Evolutionary conservation across 495 filamentous ascomycete genomes (phyloP).

Genomic region (Friedmanniomyces endolithicus): DNA sequence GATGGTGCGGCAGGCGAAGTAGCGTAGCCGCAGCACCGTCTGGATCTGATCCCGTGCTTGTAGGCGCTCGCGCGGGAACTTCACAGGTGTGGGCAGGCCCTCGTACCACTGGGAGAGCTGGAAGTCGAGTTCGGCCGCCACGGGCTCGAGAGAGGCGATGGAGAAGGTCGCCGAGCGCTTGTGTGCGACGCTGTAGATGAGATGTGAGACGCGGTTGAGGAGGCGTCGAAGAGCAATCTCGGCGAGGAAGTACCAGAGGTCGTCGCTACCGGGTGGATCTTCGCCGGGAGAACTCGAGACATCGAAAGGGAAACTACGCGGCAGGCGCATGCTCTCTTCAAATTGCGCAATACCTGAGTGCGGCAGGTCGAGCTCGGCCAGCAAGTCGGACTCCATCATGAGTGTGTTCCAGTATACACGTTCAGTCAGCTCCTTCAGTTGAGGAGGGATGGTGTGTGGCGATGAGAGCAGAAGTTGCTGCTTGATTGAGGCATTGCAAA

Average conservation of each 20-base stretch:
- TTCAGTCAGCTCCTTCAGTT: conserved; percentile 58
- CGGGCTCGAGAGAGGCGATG: conserved; percentile 57
- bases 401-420: conserved; percentile 75
- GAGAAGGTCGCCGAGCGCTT: conserved; percentile 31
- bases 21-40: conserved; percentile 64
- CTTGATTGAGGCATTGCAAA: conserved; percentile 69
- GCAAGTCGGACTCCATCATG: conserved; percentile 67
- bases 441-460: conserved; percentile 52
- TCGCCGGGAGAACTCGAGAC: conserved; percentile 25
- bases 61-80: conserved; percentile 56
- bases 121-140: conserved; percentile 68
- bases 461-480: conserved; percentile 63
- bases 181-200: conserved; percentile 66
- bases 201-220: conserved; percentile 65
- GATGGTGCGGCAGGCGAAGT: conserved; percentile 74
- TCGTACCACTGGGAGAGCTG: conserved; percentile 79
- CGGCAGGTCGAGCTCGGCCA: conserved; percentile 69
- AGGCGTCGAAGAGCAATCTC: conserved; percentile 67
- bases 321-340: conserved; percentile 67
- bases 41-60: conserved; percentile 61
- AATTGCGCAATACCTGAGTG: conserved; percentile 72
- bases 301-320: conserved; percentile 57
- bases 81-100: conserved; percentile 55
- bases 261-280: conserved; percentile 49
- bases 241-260: conserved; percentile 73